phyloP scores from a whole-genome alignment of 257 asterid species.

The Orobanche coerulescens region DNA sequence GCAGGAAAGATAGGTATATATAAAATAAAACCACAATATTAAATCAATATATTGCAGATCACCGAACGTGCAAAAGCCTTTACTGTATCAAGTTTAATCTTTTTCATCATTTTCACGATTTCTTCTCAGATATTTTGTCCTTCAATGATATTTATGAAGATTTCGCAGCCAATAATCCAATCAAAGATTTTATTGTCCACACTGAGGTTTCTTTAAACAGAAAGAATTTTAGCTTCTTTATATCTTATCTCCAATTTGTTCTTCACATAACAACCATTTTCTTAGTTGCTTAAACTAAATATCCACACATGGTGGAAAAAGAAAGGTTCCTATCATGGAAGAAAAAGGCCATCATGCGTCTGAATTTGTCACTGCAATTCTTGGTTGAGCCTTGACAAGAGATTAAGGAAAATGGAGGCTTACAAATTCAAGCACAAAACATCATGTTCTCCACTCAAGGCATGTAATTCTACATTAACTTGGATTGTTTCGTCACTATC shows the following conservation, averaged over 20 bases:
- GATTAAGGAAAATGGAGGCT: background rate
- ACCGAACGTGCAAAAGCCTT: background rate
- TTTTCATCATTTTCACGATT: background rate
- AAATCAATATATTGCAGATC: background rate
- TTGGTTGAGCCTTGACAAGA: background rate
- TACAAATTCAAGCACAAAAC: constrained; percentile 8
- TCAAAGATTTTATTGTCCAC: background rate
- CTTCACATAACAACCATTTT: too few relatives aligned
- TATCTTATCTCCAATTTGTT: too few relatives aligned
- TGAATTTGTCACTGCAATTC: background rate
- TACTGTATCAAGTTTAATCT: background rate
- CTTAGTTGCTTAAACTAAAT: background rate
- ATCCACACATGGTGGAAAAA: background rate
- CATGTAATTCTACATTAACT: background rate
- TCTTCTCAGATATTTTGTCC: background rate
- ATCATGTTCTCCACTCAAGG: constrained; percentile 11
- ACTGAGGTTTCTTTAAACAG: background rate
- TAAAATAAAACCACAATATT: background rate
- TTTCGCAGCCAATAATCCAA: background rate
- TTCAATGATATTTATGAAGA: background rate
- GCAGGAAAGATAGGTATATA: background rate
- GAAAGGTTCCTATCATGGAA: background rate
- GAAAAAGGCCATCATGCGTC: background rate
- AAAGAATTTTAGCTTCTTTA: too few relatives aligned
- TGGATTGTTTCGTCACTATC: constrained; percentile 13